phyloP scores from a whole-genome alignment of 306 rosid species.

The Fragaria nilgerrensis region DNA sequence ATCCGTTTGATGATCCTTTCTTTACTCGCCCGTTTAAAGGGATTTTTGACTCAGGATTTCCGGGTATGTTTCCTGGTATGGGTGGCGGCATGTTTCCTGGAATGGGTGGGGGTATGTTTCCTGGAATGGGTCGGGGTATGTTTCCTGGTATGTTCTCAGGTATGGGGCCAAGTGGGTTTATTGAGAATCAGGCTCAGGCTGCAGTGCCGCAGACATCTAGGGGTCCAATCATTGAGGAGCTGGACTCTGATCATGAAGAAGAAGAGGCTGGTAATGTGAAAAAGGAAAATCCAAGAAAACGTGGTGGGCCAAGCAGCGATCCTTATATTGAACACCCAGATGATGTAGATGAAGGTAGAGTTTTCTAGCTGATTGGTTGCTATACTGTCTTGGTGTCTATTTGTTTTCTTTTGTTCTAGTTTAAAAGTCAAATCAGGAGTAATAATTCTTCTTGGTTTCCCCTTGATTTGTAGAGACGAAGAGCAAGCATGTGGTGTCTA shows the following conservation, averaged over 20 bases:
- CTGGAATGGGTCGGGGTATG: constrained; percentile 44
- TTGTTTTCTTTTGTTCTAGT: not conserved
- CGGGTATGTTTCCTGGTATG: constrained; percentile 25
- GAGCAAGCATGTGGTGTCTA: constrained; percentile 39
- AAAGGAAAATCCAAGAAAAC: constrained; percentile 57
- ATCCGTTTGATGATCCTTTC: constrained; percentile 84
- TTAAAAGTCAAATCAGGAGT: not conserved
- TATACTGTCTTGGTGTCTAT: not conserved
- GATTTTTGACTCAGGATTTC: not conserved
- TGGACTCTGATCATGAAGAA: constrained; percentile 68
- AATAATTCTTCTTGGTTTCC: not conserved
- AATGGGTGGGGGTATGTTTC: constrained; percentile 38
- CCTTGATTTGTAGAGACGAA: constrained; percentile 47
- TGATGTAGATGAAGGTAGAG: constrained; percentile 58
- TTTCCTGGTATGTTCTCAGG: constrained; percentile 29
- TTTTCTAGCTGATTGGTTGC: not conserved
- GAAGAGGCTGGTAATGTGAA: constrained; percentile 42
- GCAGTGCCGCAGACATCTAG: constrained; percentile 44
- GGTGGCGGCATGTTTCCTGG: constrained; percentile 42
- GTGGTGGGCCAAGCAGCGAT: constrained; percentile 44
- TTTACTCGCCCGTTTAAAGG: constrained; percentile 69
- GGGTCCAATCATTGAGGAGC: constrained; percentile 80
- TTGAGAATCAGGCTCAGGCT: constrained; percentile 51
- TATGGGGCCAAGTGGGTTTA: constrained; percentile 53
- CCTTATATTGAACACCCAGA: constrained; percentile 54